Percentiles rank a stretch among this genome's conserved stretches.
Conservation (phyloP, 257 asterid genomes). For the Solanum medicagineum region DNA sequence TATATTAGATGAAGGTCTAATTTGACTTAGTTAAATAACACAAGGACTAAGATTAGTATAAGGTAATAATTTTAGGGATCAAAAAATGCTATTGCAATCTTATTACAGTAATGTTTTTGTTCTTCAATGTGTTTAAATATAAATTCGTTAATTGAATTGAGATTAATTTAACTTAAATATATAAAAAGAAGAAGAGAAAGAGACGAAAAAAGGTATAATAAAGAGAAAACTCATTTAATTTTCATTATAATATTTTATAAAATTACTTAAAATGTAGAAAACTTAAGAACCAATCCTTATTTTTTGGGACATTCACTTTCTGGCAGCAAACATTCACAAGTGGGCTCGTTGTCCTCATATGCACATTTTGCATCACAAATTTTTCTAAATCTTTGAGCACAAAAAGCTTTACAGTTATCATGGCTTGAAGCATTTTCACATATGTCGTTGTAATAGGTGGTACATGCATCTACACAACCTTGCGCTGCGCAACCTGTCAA, state of each 20-base stretch:
- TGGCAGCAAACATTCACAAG: neutral
- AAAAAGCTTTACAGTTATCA: neutral
- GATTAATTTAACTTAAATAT: neutral
- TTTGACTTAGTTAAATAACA: too few relatives aligned
- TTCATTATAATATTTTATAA: neutral
- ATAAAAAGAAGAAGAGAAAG: too few relatives aligned
- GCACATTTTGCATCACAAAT: neutral
- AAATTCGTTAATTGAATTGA: neutral
- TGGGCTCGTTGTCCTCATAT: neutral
- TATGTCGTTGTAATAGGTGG: neutral
- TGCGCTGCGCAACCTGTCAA: neutral
- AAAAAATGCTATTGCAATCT: too few relatives aligned
- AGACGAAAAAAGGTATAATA: too few relatives aligned
- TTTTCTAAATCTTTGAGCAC: neutral
- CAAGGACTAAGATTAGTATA: neutral
- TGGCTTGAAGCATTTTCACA: neutral
- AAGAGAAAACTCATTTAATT: neutral
- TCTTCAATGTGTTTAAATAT: too few relatives aligned
- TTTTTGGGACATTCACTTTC: neutral
- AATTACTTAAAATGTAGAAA: neutral
- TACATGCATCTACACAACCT: neutral
- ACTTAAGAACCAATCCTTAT: neutral
- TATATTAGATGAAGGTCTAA: neutral
- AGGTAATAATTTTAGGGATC: neutral
- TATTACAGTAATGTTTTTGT: too few relatives aligned